Evolutionary conservation across 2,329 filamentous ascomycete genomes (phyloP).

Genomic region (Calonectria pseudoreteaudii): DNA sequence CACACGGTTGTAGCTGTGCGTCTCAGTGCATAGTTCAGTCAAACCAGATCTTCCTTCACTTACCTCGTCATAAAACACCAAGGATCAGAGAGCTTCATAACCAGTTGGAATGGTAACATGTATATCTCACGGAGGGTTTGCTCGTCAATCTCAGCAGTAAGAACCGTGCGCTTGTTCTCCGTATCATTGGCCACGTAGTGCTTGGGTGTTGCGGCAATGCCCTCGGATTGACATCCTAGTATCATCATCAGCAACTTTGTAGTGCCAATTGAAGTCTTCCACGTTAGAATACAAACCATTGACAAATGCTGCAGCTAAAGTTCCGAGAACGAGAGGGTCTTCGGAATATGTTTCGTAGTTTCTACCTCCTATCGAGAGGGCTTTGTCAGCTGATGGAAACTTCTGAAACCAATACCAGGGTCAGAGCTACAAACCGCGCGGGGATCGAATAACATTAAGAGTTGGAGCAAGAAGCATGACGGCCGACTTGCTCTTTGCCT

Average conservation of each 20-base stretch:
- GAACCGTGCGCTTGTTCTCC: conserved; percentile 36
- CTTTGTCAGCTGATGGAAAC: background rate
- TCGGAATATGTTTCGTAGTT: conserved; percentile 59
- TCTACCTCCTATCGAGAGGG: conserved; percentile 47
- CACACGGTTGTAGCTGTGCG: conserved; percentile 37
- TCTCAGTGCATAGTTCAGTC: background rate
- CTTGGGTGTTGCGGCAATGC: conserved; percentile 54
- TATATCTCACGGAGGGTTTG: conserved; percentile 49
- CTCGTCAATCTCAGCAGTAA: conserved; percentile 29
- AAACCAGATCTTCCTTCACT: background rate
- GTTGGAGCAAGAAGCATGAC: conserved; percentile 77
- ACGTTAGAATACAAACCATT: conserved; percentile 39
- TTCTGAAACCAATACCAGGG: background rate
- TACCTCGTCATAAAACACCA: conserved; percentile 52
- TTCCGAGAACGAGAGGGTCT: conserved; percentile 56
- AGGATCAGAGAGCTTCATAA: conserved; percentile 62
- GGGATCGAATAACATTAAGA: conserved; percentile 57
- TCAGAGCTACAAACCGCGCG: conserved; percentile 42
- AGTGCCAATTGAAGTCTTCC: background rate
- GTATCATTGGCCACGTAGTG: conserved; percentile 56
- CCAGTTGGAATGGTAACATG: conserved; percentile 55
- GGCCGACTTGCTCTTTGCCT: conserved; percentile 67
- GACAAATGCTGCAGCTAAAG: conserved; percentile 53
- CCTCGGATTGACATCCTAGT: conserved; percentile 49
- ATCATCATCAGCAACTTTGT: background rate